Percentiles rank a stretch among this genome's conserved stretches.
Evolutionary conservation across 805 yeast species (phyloP).

Genomic region (Candida stauntonica): DNA sequence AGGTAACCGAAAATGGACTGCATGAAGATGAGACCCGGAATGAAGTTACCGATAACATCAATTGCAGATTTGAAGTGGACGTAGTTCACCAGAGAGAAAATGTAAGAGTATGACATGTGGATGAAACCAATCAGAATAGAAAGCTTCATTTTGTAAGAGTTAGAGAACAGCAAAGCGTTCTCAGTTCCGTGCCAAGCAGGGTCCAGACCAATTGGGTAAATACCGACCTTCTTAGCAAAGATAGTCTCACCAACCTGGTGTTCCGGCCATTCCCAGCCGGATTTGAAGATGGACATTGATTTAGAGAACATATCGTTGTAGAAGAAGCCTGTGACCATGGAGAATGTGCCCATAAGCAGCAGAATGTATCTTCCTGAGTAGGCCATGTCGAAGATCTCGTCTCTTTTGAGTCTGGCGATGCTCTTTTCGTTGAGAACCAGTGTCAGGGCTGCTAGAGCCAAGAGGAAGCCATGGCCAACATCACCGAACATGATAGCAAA

Average conservation of each 20-base stretch:
- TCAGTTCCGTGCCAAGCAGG: constrained; percentile 98
- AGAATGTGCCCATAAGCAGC: constrained; percentile 87
- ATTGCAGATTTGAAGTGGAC: constrained; percentile 61
- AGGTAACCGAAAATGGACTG: constrained; percentile 94
- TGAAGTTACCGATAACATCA: constrained; percentile 87
- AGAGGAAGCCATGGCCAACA: constrained; percentile 88
- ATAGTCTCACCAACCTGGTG: constrained; percentile 60
- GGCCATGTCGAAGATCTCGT: constrained; percentile 96
- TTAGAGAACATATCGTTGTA: constrained; percentile 93
- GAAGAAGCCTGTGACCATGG: constrained; percentile 91
- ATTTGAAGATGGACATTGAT: constrained; percentile 77
- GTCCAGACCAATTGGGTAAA: constrained; percentile 84
- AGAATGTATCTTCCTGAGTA: constrained; percentile 88
- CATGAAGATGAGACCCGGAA: constrained; percentile 93
- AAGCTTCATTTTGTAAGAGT: constrained; percentile 96
- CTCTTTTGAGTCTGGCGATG: constrained; percentile 67
- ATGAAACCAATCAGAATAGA: constrained; percentile 90
- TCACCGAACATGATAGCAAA: constrained; percentile 99
- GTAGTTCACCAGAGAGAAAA: constrained; percentile 81
- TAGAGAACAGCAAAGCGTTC: constrained; percentile 81
- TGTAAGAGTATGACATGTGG: constrained; percentile 89
- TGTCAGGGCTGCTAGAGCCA: constrained; percentile 66
- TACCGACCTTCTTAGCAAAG: constrained; percentile 60
- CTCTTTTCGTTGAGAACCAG: constrained; percentile 72
- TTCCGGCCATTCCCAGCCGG: constrained; percentile 94